phyloP scores from a whole-genome alignment of 1,139 yeast species.

The Lodderomyces beijingensis region DNA sequence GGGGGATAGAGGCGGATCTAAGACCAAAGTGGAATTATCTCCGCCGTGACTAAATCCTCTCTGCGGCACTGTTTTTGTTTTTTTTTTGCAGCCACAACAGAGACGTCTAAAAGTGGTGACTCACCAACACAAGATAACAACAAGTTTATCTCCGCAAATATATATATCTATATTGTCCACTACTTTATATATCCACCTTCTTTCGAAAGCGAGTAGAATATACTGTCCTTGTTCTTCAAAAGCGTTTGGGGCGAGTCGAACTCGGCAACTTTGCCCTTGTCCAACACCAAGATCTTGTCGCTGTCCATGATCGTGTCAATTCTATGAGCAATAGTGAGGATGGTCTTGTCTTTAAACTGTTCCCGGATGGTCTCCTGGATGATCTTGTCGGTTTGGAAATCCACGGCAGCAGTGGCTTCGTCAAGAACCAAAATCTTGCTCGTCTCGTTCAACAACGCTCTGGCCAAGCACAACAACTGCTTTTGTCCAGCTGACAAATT shows the following conservation, averaged over 20 bases:
- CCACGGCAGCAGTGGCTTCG: slow-evolving; percentile 87
- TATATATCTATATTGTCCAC: no score
- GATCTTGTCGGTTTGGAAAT: slow-evolving; percentile 71
- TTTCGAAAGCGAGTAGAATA: slow-evolving; percentile 29
- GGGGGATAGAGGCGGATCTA: no score
- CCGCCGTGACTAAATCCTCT: no score
- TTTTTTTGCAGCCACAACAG: no score
- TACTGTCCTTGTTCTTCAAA: slow-evolving; percentile 18
- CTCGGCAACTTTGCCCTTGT: slow-evolving; percentile 64
- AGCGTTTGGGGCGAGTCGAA: slow-evolving; percentile 60
- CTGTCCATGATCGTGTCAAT: slow-evolving; percentile 78
- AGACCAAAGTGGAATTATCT: no score
- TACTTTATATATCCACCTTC: slow-evolving; percentile 18
- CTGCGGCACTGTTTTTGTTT: no score
- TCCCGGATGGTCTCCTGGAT: slow-evolving; percentile 70
- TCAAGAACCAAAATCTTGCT: slow-evolving; percentile 61
- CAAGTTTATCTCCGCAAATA: no score
- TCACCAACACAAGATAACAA: no score
- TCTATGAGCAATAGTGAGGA: slow-evolving; percentile 79
- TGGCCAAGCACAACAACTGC: slow-evolving; percentile 69
- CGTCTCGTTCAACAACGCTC: slow-evolving; percentile 61
- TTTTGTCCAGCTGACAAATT: slow-evolving; percentile 77
- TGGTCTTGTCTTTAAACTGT: slow-evolving; percentile 63
- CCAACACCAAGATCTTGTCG: slow-evolving; percentile 68
- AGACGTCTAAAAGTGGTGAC: no score